phyloP scores from a whole-genome alignment of 495 filamentous ascomycete species.

The Penicillium alfredii region DNA sequence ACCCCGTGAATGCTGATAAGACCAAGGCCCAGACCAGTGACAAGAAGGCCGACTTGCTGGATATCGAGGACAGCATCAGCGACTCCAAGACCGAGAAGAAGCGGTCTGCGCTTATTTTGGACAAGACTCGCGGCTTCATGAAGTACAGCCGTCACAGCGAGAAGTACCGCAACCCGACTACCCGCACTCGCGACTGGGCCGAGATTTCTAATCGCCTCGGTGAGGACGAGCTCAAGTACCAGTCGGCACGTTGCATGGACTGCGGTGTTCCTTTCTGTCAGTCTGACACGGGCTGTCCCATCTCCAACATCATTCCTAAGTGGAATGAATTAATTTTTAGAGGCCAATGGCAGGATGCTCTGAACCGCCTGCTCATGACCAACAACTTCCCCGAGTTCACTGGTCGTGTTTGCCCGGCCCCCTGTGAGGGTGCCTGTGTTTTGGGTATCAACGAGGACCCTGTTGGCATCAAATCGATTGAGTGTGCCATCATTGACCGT shows the following conservation, averaged over 20 bases:
- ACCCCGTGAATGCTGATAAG: constrained; percentile 47
- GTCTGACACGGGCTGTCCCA: constrained; percentile 93
- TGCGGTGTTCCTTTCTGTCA: constrained; percentile 99
- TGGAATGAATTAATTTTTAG: constrained; percentile 96
- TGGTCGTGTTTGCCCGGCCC: constrained; percentile 94
- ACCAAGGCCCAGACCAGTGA: constrained; percentile 51
- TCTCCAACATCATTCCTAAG: constrained; percentile 99
- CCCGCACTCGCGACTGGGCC: constrained; percentile 89
- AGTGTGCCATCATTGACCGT: constrained; percentile 98
- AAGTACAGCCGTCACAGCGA: constrained; percentile 92
- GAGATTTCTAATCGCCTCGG: constrained; percentile 85
- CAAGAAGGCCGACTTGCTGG: constrained; percentile 78
- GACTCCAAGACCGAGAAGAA: constrained; percentile 89
- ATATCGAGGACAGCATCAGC: constrained; percentile 91
- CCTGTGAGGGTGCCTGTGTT: constrained; percentile 96
- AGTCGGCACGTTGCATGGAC: constrained; percentile 98
- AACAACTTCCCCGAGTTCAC: constrained; percentile 99
- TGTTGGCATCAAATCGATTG: constrained; percentile 97
- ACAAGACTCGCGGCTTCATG: constrained; percentile 99
- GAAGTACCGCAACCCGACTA: constrained; percentile 87
- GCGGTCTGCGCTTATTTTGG: constrained; percentile 83
- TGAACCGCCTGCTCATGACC: constrained; percentile 93
- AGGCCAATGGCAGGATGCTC: constrained; percentile 90
- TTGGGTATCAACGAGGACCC: constrained; percentile 98
- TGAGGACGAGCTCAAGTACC: constrained; percentile 98